Percentiles rank a stretch among this genome's conserved stretches.
Conservation (phyloP, 202 grass and related monocot species). For the Schoenoplectus triqueter region DNA sequence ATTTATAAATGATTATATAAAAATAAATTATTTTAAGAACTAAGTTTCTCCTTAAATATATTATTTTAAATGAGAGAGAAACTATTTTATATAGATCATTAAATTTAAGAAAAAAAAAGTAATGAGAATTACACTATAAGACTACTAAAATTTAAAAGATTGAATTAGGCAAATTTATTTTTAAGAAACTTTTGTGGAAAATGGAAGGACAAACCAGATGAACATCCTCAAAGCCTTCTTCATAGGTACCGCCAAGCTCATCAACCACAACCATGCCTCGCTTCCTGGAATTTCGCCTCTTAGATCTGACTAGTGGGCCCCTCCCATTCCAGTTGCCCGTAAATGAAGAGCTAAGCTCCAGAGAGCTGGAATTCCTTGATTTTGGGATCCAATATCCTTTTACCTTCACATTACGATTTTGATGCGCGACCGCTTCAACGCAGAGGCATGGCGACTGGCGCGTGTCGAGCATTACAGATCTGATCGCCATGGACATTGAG, state of each 20-base stretch:
- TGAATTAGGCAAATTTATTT: background rate
- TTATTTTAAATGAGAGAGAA: too few relatives aligned
- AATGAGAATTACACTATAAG: too few relatives aligned
- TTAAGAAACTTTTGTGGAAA: background rate
- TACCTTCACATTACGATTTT: constrained; percentile 10
- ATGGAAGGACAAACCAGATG: constrained; percentile 41
- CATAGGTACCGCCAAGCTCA: constrained; percentile 71
- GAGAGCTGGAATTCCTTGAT: constrained; percentile 31
- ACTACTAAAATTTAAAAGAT: background rate
- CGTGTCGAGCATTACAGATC: constrained; percentile 42
- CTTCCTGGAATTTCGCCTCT: constrained; percentile 29
- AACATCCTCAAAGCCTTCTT: constrained; percentile 72
- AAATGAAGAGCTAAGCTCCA: constrained; percentile 47
- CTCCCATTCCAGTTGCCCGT: constrained; percentile 39
- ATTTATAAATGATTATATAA: too few relatives aligned
- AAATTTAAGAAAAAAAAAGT: too few relatives aligned
- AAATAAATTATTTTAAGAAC: too few relatives aligned
- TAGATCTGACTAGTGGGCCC: constrained; percentile 12
- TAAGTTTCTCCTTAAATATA: too few relatives aligned
- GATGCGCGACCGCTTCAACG: constrained; percentile 19
- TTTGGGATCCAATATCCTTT: background rate
- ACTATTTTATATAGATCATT: too few relatives aligned
- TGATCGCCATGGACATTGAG: constrained; percentile 39
- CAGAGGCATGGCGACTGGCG: constrained; percentile 32
- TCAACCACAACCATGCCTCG: constrained; percentile 50